These are phyloP conservation scores for Cystofilobasidium bisporidii DNA, from an alignment of 768 basidiomycete species.

Conservation along the genomic window DNA sequence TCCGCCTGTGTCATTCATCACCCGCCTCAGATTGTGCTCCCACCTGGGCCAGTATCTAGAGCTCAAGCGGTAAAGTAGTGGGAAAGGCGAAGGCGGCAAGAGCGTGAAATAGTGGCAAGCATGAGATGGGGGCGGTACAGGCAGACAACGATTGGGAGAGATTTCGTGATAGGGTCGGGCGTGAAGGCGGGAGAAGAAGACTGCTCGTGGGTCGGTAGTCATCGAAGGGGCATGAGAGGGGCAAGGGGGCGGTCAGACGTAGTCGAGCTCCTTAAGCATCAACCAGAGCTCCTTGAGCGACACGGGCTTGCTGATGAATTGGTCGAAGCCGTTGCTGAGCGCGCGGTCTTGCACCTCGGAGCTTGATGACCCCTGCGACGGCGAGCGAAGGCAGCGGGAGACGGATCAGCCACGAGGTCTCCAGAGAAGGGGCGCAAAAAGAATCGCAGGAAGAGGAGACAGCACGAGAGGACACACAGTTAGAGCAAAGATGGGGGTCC, in stretches of 20 bases:
- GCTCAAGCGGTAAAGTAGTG: no score
- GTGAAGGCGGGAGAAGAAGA: no score
- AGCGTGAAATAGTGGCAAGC: background rate
- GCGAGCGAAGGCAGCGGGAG: background rate
- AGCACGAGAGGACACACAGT: background rate
- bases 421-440: background rate
- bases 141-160: no score
- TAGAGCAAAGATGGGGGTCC: background rate
- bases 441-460: no score
- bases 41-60: no score
- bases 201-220: no score
- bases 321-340: background rate
- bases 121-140: no score
- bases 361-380: slow-evolving; percentile 1
- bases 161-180: no score
- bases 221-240: no score
- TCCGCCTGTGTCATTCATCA: no score
- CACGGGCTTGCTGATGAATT: background rate
- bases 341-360: background rate
- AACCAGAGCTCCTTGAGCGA: background rate
- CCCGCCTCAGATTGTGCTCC: no score
- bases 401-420: background rate
- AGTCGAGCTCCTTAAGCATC: background rate
- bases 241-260: background rate
- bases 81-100: background rate